Evolutionary conservation across 495 filamentous ascomycete genomes (phyloP).

Genomic region (Aspergillus biplanus): DNA sequence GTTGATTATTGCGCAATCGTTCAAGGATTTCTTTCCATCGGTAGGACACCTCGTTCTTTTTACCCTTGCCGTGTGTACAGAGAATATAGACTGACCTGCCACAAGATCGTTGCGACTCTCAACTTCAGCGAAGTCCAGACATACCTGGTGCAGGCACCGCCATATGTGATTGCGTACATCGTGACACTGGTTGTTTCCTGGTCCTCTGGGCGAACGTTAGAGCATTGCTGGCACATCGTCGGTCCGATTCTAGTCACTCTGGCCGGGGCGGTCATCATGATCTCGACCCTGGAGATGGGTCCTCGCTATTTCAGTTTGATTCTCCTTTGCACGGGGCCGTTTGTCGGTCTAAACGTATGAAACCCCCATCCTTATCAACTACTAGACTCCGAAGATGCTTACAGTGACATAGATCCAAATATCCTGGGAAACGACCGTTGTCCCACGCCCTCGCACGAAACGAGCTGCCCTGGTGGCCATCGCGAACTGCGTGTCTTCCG

Average conservation of each 20-base stretch:
- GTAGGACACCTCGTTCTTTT: slow-evolving; percentile 1
- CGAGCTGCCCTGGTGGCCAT: slow-evolving; percentile 21
- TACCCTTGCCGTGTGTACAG: no score
- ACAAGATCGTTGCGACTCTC: slow-evolving; percentile 19
- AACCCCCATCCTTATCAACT: no score
- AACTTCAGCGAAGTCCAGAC: slow-evolving; percentile 16
- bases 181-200: slow-evolving; percentile 17
- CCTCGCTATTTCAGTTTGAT: slow-evolving; percentile 20
- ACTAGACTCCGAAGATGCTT: no score
- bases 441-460: slow-evolving; percentile 19
- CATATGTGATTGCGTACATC: slow-evolving; percentile 19
- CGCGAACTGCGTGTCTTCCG: slow-evolving; percentile 20
- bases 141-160: slow-evolving; percentile 18
- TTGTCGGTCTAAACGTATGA: slow-evolving; percentile 19
- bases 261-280: slow-evolving; percentile 17
- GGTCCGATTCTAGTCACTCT: slow-evolving; percentile 14
- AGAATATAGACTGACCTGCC: neutral
- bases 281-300: slow-evolving; percentile 13
- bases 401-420: slow-evolving; percentile 20
- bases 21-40: slow-evolving; percentile 24
- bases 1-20: slow-evolving; percentile 20
- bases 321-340: slow-evolving; percentile 19
- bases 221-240: slow-evolving; percentile 22
- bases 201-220: slow-evolving; percentile 9
- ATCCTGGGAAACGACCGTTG: slow-evolving; percentile 20